Base-by-base conservation (phyloP, 2,329 filamentous ascomycete genomes). In the Immersiporthe knoxdaviesiana region DNA sequence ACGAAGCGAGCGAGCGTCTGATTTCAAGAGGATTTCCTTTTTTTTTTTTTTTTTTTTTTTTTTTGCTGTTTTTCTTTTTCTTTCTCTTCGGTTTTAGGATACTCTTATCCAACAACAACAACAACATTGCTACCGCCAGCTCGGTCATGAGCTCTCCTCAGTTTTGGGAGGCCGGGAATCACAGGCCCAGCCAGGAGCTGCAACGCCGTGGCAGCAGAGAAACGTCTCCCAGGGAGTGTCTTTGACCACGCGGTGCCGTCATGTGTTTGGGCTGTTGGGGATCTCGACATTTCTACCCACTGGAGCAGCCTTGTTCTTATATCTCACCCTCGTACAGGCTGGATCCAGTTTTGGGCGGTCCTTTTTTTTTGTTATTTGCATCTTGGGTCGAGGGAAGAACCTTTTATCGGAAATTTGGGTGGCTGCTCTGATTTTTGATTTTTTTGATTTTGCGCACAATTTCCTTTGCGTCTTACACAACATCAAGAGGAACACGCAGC, bases 401-500 rank as follows among this genome's bases (percentile, higher is more conserved):
- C n/a, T n/a, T n/a, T 35, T 71, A 79, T 79, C 76, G 76, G 78
- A 73, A 83, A 81, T 82, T 79, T 80, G 79, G 81, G 80, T 81
- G 81, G 79, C 80, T 81, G 80, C 75, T 78, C 75, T 74, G 72
- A 72, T 73, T 73, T 73, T 73, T 35, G 35, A 10, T 39, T 12
- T 39, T 39, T 39, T 12, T 39, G 5, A 2, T 39, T 39, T 39
- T 39, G 2, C 37, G 2, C 35, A 10, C 74, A 74, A 72, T 71
- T 68, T 70, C 59, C 61, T 76, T 69, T 68, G 71, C 70, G 73
- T 72, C 78, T 84, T 81, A 83, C 35, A 35, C 35, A 35, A 35
- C 79, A 72, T 56, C 41, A 87, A 87, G 84, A 88, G 82, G 82
- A 86, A 84, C 77, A 85, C 82, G 87, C 87, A 89, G 87, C 87